Percentiles rank a stretch among this genome's conserved stretches.
Conservation (phyloP, 306 rosid genomes). For the Senna siamea region DNA sequence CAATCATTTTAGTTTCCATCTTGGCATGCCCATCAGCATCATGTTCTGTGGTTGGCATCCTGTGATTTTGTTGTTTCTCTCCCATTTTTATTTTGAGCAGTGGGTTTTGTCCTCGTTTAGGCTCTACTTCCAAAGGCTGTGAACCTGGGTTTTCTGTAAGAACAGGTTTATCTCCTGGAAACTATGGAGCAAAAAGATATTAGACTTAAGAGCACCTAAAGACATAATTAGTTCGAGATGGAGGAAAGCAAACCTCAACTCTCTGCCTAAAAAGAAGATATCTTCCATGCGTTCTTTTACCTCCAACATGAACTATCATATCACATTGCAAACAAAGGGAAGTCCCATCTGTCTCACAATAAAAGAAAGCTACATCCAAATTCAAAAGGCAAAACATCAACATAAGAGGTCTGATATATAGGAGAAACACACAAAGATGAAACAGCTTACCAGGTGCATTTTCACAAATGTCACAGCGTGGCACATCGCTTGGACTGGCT, state of each 20-base stretch:
- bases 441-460: slow-evolving; percentile 82
- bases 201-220: slow-evolving; percentile 6
- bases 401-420: slow-evolving; percentile 7
- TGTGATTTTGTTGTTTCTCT: slow-evolving; percentile 72
- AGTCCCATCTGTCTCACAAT: slow-evolving; percentile 94
- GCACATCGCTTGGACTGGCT: slow-evolving; percentile 91
- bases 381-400: slow-evolving; percentile 44
- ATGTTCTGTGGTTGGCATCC: slow-evolving; percentile 52
- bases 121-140: slow-evolving; percentile 58
- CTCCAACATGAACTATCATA: slow-evolving; percentile 95
- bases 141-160: slow-evolving; percentile 49
- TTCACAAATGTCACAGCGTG: slow-evolving; percentile 92
- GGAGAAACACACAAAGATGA: background rate
- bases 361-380: slow-evolving; percentile 85
- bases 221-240: slow-evolving; percentile 16
- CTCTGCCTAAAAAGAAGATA: slow-evolving; percentile 90
- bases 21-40: slow-evolving; percentile 65
- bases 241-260: slow-evolving; percentile 75
- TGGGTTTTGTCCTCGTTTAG: slow-evolving; percentile 58
- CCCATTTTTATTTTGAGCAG: slow-evolving; percentile 54
- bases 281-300: slow-evolving; percentile 98
- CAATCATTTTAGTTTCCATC: slow-evolving; percentile 83
- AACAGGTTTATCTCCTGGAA: slow-evolving; percentile 87
- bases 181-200: slow-evolving; percentile 55
- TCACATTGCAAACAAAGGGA: slow-evolving; percentile 98